A percentile compares a stretch with the other conserved stretches of the same genome.
phyloP scores from a whole-genome alignment of 2,329 filamentous ascomycete genomes.

The Aspergillus aculeatus region DNA sequence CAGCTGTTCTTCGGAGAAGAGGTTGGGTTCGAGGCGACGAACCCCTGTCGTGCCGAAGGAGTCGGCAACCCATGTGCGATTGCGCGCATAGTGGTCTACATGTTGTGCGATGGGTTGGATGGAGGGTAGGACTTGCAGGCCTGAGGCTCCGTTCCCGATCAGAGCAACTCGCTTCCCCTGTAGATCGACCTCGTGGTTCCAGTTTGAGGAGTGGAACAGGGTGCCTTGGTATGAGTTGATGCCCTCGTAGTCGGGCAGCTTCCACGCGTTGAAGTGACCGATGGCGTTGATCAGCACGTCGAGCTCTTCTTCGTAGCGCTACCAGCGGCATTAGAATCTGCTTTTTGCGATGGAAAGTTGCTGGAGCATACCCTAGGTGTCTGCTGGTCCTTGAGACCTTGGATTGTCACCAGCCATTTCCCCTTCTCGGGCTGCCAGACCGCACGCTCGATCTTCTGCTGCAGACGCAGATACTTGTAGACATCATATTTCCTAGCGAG shows the following conservation, averaged over 20 bases:
- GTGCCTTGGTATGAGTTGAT: slow-evolving; percentile 55
- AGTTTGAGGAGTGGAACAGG: slow-evolving; percentile 62
- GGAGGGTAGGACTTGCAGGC: slow-evolving; percentile 52
- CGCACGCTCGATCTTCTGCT: slow-evolving; percentile 55
- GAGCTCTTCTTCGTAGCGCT: slow-evolving; percentile 48
- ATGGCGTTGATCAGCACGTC: slow-evolving; percentile 65
- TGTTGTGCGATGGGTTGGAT: slow-evolving; percentile 42
- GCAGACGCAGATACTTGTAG: slow-evolving; percentile 57
- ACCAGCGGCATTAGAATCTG: neutral
- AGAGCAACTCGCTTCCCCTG: slow-evolving; percentile 52
- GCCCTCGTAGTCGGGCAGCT: slow-evolving; percentile 61
- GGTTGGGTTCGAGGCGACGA: slow-evolving; percentile 57
- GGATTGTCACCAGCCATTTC: slow-evolving; percentile 56
- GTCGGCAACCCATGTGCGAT: slow-evolving; percentile 66
- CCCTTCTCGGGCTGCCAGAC: slow-evolving; percentile 55
- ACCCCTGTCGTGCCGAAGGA: slow-evolving; percentile 57
- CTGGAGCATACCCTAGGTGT: slow-evolving; percentile 15
- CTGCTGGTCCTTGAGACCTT: slow-evolving; percentile 34
- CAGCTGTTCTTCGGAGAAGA: slow-evolving; percentile 53
- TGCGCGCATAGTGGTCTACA: slow-evolving; percentile 65
- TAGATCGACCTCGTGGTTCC: slow-evolving; percentile 55
- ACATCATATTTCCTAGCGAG: slow-evolving; percentile 64
- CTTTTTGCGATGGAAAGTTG: neutral
- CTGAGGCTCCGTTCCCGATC: slow-evolving; percentile 64
- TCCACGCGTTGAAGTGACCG: slow-evolving; percentile 66